Evolutionary conservation across 148 eudicot species (phyloP).

Genomic region (Fagopyrum homotropicum): DNA sequence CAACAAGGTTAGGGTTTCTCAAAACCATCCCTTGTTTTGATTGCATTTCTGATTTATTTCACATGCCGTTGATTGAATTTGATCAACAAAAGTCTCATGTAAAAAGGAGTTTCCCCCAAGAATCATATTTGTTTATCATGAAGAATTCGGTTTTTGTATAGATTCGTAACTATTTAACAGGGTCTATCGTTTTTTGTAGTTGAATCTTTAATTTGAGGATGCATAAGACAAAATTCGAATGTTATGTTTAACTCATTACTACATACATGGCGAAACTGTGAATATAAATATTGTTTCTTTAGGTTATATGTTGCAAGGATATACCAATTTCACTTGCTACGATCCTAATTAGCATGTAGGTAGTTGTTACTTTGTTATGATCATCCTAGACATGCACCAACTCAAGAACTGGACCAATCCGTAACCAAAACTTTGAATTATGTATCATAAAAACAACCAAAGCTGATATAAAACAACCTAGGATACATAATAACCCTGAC

Average conservation of each 20-base stretch:
- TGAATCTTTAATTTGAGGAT: neutral
- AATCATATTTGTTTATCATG: neutral
- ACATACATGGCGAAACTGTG: neutral
- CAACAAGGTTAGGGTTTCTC: conserved; percentile 42
- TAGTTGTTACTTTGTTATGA: neutral
- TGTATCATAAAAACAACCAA: neutral
- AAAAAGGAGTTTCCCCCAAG: neutral
- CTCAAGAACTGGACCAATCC: neutral
- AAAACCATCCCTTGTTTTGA: neutral
- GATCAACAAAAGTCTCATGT: neutral
- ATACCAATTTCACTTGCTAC: neutral
- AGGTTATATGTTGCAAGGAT: neutral
- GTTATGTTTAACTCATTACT: neutral
- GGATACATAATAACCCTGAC: neutral
- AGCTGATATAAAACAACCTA: neutral
- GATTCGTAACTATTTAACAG: too few species aligned
- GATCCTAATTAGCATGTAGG: neutral
- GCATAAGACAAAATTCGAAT: neutral
- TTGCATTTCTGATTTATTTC: neutral
- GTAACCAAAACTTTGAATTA: neutral
- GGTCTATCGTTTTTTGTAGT: neutral
- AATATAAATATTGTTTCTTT: neutral
- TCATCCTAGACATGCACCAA: neutral
- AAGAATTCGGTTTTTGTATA: neutral
- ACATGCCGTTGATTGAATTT: neutral